Conservation (phyloP, 495 filamentous ascomycete genomes). For the Pseudomonodictys pantanalensis region DNA sequence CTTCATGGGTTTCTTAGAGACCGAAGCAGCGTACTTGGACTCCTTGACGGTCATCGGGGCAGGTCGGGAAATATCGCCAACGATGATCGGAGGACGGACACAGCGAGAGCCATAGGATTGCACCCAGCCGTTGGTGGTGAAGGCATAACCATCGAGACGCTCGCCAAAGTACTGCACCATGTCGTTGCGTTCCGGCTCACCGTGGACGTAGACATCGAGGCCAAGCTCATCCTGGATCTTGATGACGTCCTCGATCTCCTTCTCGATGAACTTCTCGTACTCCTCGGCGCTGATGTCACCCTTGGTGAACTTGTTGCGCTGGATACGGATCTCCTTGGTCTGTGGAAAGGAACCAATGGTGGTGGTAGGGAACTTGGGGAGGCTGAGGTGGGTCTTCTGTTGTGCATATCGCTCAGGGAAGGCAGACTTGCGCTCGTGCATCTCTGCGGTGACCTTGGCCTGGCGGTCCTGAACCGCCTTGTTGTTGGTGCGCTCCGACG, state of each 20-base stretch:
- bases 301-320: constrained; percentile 97
- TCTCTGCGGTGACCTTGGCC: constrained; percentile 71
- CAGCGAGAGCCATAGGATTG: constrained; percentile 97
- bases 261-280: constrained; percentile 98
- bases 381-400: constrained; percentile 83
- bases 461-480: constrained; percentile 93
- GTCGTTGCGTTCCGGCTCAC: constrained; percentile 99
- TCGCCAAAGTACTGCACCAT: constrained; percentile 99
- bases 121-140: constrained; percentile 98
- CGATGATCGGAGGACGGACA: constrained; percentile 95
- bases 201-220: constrained; percentile 95
- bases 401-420: constrained; percentile 79
- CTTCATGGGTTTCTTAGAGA: constrained; percentile 99
- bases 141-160: constrained; percentile 92
- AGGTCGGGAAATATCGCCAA: constrained; percentile 95
- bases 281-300: constrained; percentile 84
- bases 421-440: constrained; percentile 87
- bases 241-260: constrained; percentile 90
- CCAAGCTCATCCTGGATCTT: constrained; percentile 96
- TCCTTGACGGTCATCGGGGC: constrained; percentile 99
- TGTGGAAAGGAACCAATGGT: constrained; percentile 99
- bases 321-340: constrained; percentile 94
- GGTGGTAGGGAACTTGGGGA: constrained; percentile 96
- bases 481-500: constrained; percentile 93
- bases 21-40: constrained; percentile 93